Conservation (phyloP, 2,329 filamentous ascomycete species). For the Stachybotrys elegans region DNA sequence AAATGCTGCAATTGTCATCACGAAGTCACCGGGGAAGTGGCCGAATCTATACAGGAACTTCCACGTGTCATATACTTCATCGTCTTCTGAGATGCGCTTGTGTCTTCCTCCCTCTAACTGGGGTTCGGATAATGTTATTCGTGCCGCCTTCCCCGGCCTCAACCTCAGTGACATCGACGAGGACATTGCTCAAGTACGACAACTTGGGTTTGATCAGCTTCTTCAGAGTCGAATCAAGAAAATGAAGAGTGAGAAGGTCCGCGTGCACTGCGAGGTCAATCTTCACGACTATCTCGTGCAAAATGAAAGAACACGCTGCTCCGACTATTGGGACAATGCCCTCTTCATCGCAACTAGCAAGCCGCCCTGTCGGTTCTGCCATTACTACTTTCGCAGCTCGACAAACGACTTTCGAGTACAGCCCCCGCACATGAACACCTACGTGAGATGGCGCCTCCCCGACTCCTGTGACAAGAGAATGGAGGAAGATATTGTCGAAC, state of each 20-base stretch:
- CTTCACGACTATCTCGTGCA: conserved; percentile 15
- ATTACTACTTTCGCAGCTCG: conserved; percentile 19
- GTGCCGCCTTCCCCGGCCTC: conserved; percentile 1
- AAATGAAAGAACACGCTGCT: not conserved
- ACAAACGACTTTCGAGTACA: conserved; percentile 15
- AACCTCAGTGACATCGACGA: conserved; percentile 1
- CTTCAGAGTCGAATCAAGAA: conserved; percentile 10
- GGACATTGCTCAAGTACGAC: conserved; percentile 11
- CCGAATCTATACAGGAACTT: conserved; percentile 19
- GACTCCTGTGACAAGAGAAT: conserved; percentile 11
- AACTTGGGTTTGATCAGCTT: conserved; percentile 10
- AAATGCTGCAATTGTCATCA: conserved; percentile 11
- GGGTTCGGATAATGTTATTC: conserved; percentile 1
- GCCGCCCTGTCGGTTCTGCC: conserved; percentile 27
- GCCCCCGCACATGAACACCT: conserved; percentile 25
- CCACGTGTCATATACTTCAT: conserved; percentile 15
- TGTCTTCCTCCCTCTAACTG: conserved; percentile 3
- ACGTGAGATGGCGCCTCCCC: conserved; percentile 26
- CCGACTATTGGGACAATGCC: conserved; percentile 19
- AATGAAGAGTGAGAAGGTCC: conserved; percentile 12
- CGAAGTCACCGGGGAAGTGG: conserved; percentile 11
- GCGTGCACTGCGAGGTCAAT: conserved; percentile 25
- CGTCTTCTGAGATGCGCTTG: conserved; percentile 7
- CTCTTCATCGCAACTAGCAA: conserved; percentile 31
- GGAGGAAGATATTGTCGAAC: conserved; percentile 13